Evolutionary conservation across 1,284 basidiomycete species (phyloP), one percentile per base, ranked within the genome.

Genomic region (Inonotus hispidus): DNA sequence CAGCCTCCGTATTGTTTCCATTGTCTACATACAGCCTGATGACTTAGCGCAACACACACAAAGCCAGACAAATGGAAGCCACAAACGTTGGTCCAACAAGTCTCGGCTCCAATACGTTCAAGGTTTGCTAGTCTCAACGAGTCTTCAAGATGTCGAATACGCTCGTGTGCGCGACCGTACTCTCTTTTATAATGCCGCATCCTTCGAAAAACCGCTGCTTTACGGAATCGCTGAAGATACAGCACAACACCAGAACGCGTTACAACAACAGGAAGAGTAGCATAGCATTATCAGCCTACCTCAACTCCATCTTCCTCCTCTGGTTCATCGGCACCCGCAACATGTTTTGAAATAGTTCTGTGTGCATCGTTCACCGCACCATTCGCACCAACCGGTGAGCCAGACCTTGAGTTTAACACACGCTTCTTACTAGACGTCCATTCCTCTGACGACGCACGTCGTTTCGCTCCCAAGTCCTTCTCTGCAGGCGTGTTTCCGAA

Each of bases 171-270:
- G 54, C 87, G 83, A 68, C 90, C 84, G 70, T 87, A 81, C 73
- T 93, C 88, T 62, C 93, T 84, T 57, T 89, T 87, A 72, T 96
- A 95, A 68, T 95, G 85, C 69, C 84, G 89, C 93, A 98, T 95
- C 64, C 93, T 83, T 53, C 95, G 82, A 73, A 87, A 96, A 56
- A 98, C 90, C 46, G 95, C 95, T 71, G 95, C 93, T 75, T 98
- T 97, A 63, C 92, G 87, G 71, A 89, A 89, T 21, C 79, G 74
- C 88, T 92, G 66, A 53, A 63, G 19, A 14, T 39, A 47, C 53
- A 62, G 49, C 56, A 65, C 59, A 64, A 38, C 53, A 60, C 21
- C 27, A 37, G 21, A 32, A n/a, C n/a, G 47, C 38, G 50, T 10
- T 50, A 60, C 16, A 53, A 43, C 11, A 43, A 52, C 2, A 52